Conservation (phyloP, 495 filamentous ascomycete species). For the Apodospora peruviana region DNA sequence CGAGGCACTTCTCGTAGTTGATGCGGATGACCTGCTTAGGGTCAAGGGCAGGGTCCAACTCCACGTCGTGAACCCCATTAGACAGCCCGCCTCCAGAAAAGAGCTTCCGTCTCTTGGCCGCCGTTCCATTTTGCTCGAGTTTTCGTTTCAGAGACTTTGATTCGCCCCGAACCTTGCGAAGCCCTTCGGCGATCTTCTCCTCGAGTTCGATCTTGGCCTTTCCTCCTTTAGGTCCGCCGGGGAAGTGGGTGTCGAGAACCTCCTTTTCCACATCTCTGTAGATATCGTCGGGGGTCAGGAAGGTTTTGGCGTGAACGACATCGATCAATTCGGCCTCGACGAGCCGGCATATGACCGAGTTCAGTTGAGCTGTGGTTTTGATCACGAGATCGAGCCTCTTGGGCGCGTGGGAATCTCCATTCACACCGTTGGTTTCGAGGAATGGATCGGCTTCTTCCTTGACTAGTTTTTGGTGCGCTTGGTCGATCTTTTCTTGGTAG, state of each 20-base stretch:
- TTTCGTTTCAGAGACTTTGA: slow-evolving; percentile 45
- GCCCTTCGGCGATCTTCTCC: slow-evolving; percentile 46
- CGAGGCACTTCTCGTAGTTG: slow-evolving; percentile 78
- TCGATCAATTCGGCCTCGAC: slow-evolving; percentile 42
- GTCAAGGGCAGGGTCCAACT: slow-evolving; percentile 31
- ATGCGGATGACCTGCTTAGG: slow-evolving; percentile 63
- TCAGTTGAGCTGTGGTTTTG: slow-evolving; percentile 29
- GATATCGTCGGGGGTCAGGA: slow-evolving; percentile 35
- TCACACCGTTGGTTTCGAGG: slow-evolving; percentile 15
- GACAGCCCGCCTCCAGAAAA: slow-evolving; percentile 24
- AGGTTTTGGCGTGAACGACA: slow-evolving; percentile 29
- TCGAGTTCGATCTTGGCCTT: slow-evolving; percentile 55
- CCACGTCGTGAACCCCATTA: slow-evolving; percentile 30
- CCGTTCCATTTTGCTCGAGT: slow-evolving; percentile 33
- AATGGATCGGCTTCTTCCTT: slow-evolving; percentile 13
- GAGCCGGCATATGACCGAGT: slow-evolving; percentile 36
- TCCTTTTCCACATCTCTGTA: slow-evolving; percentile 34
- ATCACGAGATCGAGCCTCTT: slow-evolving; percentile 18
- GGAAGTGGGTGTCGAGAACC: slow-evolving; percentile 32
- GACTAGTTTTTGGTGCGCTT: slow-evolving; percentile 16
- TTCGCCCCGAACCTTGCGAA: slow-evolving; percentile 43
- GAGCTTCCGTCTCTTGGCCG: slow-evolving; percentile 44
- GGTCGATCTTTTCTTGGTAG: slow-evolving; percentile 29
- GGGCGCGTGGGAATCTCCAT: slow-evolving; percentile 13
- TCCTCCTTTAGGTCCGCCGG: slow-evolving; percentile 37